A percentile compares a stretch with the other conserved stretches of the same genome.
Evolutionary conservation across 179 eudicot genomes (phyloP).

Genomic region (Spinacia oleracea): DNA sequence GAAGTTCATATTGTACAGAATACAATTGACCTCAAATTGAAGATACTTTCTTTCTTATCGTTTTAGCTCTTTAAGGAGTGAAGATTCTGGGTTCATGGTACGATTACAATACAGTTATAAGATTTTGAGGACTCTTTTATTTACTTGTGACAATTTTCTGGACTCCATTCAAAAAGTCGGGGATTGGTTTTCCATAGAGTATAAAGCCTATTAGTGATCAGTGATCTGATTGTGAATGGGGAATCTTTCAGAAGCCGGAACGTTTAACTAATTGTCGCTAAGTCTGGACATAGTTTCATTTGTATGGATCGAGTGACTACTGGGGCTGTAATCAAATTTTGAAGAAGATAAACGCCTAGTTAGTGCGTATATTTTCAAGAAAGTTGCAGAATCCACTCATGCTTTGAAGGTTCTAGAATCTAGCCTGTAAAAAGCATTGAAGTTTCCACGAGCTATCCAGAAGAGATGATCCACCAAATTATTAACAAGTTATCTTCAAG

Average conservation of each 20-base stretch:
- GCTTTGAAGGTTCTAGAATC: not conserved
- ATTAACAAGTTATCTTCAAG: not conserved
- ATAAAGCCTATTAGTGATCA: not conserved
- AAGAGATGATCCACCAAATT: not conserved
- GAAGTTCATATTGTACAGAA: not conserved
- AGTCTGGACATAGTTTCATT: not conserved
- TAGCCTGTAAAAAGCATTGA: not conserved
- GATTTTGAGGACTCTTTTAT: not conserved
- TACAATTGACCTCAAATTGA: not conserved
- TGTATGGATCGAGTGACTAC: not conserved
- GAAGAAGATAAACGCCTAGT: not conserved
- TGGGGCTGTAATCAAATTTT: not conserved
- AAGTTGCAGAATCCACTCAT: constrained; percentile 2
- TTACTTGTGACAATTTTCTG: not conserved
- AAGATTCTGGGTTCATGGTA: not conserved
- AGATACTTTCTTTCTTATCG: not conserved
- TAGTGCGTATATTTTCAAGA: not conserved
- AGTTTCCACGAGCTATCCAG: not conserved
- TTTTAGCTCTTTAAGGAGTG: not conserved
- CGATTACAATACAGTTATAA: not conserved
- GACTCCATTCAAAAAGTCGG: not conserved
- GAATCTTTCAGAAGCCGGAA: not conserved
- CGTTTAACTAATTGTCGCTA: not conserved
- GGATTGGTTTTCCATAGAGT: not conserved
- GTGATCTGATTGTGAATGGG: not conserved